phyloP scores from a whole-genome alignment of 1,284 basidiomycete species.

The Boletus smithii region DNA sequence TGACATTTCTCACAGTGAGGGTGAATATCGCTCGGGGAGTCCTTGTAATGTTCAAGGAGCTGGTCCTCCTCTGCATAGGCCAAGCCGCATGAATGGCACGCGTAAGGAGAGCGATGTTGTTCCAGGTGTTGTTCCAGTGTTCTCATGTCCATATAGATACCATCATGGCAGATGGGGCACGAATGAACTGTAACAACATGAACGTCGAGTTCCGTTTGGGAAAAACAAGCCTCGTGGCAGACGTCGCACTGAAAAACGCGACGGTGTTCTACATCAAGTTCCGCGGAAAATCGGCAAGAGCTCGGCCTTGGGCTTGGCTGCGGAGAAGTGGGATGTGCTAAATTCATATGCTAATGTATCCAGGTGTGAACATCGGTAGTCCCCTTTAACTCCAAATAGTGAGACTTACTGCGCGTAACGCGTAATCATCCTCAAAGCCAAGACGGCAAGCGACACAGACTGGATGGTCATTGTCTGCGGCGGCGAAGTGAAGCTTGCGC shows the following conservation, averaged over 20 bases:
- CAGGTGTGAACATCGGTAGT: conserved; percentile 14
- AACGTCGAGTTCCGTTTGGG: conserved; percentile 30
- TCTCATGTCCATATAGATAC: conserved; percentile 27
- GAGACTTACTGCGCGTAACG: conserved; percentile 22
- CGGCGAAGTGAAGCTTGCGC: conserved; percentile 23
- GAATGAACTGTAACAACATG: conserved; percentile 33
- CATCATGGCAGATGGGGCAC: conserved; percentile 33
- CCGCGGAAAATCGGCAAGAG: conserved; percentile 11
- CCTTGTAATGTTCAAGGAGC: conserved; percentile 30
- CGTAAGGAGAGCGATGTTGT: conserved; percentile 28
- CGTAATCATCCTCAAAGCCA: conserved; percentile 30
- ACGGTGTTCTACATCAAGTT: conserved; percentile 6
- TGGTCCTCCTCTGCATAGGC: conserved; percentile 27
- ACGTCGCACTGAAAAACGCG: conserved; percentile 22
- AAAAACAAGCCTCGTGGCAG: conserved; percentile 24
- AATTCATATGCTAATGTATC: conserved; percentile 17
- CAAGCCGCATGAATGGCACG: conserved; percentile 24
- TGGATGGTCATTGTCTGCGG: conserved; percentile 26
- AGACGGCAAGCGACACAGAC: conserved; percentile 23
- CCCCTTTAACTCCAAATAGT: conserved; percentile 7
- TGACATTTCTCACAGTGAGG: conserved; percentile 28
- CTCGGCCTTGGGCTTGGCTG: conserved; percentile 11
- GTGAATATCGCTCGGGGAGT: conserved; percentile 24
- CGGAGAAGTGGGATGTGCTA: conserved; percentile 17
- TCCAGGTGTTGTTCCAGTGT: conserved; percentile 31